Conservation (phyloP, 1,284 basidiomycete species). For the Apiotrichum gracile region DNA sequence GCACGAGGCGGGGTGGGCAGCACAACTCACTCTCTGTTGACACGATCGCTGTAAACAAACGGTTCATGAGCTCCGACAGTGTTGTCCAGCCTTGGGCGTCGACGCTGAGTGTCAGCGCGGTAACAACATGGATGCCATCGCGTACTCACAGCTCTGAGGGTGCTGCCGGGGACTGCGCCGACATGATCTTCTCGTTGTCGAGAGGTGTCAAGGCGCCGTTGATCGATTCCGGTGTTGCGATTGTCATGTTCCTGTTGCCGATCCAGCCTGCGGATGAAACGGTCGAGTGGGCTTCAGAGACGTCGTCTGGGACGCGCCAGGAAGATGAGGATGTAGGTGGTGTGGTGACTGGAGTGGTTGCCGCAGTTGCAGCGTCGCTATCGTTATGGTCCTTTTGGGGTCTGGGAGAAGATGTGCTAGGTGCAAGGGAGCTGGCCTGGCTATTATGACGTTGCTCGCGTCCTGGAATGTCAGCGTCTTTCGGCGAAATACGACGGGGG, state of each 20-base stretch:
- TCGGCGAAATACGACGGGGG: background rate
- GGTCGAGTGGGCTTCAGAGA: slow-evolving; percentile 26
- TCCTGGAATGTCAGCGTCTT: background rate
- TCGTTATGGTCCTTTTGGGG: background rate
- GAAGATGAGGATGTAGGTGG: background rate
- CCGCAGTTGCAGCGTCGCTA: background rate
- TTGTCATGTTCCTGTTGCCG: slow-evolving; percentile 3
- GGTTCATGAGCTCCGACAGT: slow-evolving; percentile 31
- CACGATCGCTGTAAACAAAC: slow-evolving; percentile 37
- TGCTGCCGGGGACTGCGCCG: too few species aligned
- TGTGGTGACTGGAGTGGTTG: background rate
- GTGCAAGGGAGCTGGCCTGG: background rate
- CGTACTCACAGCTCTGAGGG: background rate
- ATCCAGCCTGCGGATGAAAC: slow-evolving; percentile 33
- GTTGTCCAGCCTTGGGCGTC: background rate
- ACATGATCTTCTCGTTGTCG: background rate
- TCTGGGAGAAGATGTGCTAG: background rate
- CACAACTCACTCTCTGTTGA: slow-evolving; percentile 38
- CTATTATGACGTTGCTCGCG: background rate
- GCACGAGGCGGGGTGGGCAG: background rate
- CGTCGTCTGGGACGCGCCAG: slow-evolving; percentile 5
- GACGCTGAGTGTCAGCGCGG: background rate
- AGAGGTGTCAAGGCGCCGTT: slow-evolving; percentile 7
- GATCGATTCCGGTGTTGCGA: background rate
- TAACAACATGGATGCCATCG: background rate